Evolutionary conservation across 2,329 filamentous ascomycete genomes (phyloP), one percentile per base, ranked within the genome.

Genomic region (Claviceps cyperi): DNA sequence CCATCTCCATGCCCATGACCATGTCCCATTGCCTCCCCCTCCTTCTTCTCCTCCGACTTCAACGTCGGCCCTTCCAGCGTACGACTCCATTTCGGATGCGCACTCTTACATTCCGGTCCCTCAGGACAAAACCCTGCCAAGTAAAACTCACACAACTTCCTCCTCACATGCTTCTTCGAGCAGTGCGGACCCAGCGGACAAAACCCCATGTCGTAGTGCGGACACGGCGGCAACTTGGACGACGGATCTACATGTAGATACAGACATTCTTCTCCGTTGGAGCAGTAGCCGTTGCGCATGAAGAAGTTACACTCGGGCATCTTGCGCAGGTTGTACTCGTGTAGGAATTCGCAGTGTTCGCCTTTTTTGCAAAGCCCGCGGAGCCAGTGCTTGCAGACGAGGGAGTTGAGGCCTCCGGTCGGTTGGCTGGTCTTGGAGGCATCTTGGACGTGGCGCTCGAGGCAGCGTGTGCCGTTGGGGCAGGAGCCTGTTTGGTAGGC

Each of bases 251-350:
- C 85, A 68, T 95, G 88, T 45, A 94, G 80, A 65, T 94, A 95
- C 5, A 94, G 74, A 62, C 92, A 98, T 69, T 98, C 92, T 66
- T 97, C 91, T 57, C 91, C 92, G 69, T 96, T 95, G 55, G 86
- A 87, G 70, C 92, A 98, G 66, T 94, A 96, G 50, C 88, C 88
- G 63, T 92, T 94, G 53, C 89, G 80, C 51, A 89, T 83, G 69
- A 91, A 97, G 68, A 95, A 94, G 62, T 94, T 94, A 71, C 92
- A 98, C 71, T 97, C 92, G 55, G 92, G 90, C 88, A 97, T 97
- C 67, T 92, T 90, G 55, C 92, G 83, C 58, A 98, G 78, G 69
- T 98, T 97, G 74, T 96, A 98, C 69, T 97, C 92, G 75, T 98
- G 92, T 46, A 97, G 75, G 62, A 97, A 98, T 72, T 98, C 92